A percentile compares a stretch with the other conserved stretches of the same genome.
phyloP scores from a whole-genome alignment of 192 early-diverging fungal species.

The Linnemannia hyalina region DNA sequence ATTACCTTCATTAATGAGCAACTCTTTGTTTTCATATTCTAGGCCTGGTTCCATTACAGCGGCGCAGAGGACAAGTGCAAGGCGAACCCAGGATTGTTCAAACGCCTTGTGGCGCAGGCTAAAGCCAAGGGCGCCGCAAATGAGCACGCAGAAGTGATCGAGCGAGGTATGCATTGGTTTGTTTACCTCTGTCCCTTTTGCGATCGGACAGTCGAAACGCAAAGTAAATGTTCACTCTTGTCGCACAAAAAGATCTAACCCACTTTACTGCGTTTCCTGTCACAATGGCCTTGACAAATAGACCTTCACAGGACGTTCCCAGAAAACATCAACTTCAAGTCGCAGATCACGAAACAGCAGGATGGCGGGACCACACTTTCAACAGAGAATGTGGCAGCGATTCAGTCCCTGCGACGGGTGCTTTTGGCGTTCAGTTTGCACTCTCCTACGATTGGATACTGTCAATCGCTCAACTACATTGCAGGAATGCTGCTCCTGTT shows the following conservation, averaged over 20 bases:
- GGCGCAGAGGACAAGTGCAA: conserved; percentile 73
- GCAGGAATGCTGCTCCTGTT: conserved; percentile 81
- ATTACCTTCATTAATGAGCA: conserved; percentile 6
- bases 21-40: conserved; percentile 6
- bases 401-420: conserved; percentile 74
- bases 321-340: conserved; percentile 78
- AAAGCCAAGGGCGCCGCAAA: conserved; percentile 64
- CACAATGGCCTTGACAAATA: conserved; percentile 15
- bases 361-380: conserved; percentile 43
- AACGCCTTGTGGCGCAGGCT: conserved; percentile 59
- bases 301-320: conserved; percentile 86
- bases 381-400: conserved; percentile 60
- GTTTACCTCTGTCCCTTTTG: background rate
- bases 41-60: conserved; percentile 80
- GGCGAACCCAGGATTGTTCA: conserved; percentile 70
- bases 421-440: conserved; percentile 79
- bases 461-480: conserved; percentile 87
- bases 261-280: background rate
- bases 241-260: background rate
- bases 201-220: background rate
- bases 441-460: conserved; percentile 84
- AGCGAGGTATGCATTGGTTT: conserved; percentile 65
- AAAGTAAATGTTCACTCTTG: background rate
- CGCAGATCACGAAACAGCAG: conserved; percentile 49
- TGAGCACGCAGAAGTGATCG: conserved; percentile 77